A percentile compares a stretch with the other conserved stretches of the same genome.
phyloP scores from a whole-genome alignment of 345 rosid species.

The thale cress (Arabidopsis thaliana) region DNA sequence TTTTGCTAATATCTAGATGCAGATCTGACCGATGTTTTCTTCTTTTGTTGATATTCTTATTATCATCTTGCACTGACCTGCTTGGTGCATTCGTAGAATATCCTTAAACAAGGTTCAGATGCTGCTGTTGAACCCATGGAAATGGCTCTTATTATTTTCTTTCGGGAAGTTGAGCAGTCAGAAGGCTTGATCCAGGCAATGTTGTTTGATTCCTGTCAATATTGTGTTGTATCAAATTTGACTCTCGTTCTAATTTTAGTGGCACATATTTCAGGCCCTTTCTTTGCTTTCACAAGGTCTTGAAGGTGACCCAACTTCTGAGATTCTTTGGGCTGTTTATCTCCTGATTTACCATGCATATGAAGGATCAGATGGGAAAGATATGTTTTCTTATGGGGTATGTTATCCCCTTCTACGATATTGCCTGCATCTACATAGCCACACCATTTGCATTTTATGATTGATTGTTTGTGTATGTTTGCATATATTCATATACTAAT shows the following conservation, averaged over 20 bases:
- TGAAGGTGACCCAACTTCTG: slow-evolving; percentile 74
- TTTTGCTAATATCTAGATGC: slow-evolving; percentile 31
- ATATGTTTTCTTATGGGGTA: slow-evolving; percentile 83
- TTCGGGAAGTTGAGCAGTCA: slow-evolving; percentile 62
- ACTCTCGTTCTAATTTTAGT: slow-evolving; percentile 36
- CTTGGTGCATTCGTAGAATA: slow-evolving; percentile 60
- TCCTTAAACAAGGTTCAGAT: slow-evolving; percentile 57
- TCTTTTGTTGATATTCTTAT: slow-evolving; percentile 21
- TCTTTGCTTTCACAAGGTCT: slow-evolving; percentile 75
- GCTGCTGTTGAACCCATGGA: slow-evolving; percentile 62
- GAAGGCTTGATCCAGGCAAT: slow-evolving; percentile 77
- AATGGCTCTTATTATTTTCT: slow-evolving; percentile 70
- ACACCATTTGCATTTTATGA: slow-evolving; percentile 26
- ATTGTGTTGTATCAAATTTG: slow-evolving; percentile 16
- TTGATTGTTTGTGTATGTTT: slow-evolving; percentile 3
- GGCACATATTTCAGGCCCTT: slow-evolving; percentile 69
- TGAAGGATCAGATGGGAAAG: slow-evolving; percentile 53
- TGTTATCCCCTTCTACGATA: slow-evolving; percentile 38
- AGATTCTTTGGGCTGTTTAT: slow-evolving; percentile 81
- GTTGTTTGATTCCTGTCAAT: slow-evolving; percentile 39
- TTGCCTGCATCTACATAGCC: slow-evolving; percentile 36
- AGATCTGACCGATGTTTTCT: slow-evolving; percentile 21
- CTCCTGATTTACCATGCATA: slow-evolving; percentile 64
- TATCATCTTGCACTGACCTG: slow-evolving; percentile 42
- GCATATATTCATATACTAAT: background rate